Evolutionary conservation across 257 asterid genomes (phyloP).

Genomic region (Solanum microdontum): DNA sequence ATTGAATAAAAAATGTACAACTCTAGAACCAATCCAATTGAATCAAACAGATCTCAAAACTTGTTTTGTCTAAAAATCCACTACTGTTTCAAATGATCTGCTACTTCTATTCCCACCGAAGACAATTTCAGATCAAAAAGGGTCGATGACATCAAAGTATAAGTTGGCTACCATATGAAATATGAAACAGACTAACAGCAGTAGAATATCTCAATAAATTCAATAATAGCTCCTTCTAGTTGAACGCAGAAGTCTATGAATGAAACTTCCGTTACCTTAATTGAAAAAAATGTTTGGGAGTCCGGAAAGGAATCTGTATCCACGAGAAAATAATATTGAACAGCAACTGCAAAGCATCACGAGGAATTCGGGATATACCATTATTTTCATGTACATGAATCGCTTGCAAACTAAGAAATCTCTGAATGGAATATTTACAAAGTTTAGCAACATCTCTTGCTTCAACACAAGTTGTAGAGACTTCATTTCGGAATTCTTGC

Average conservation of each 20-base stretch:
- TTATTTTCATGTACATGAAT: constrained; percentile 10
- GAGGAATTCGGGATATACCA: constrained; percentile 9
- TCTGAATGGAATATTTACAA: constrained; percentile 40
- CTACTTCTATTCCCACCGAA: background rate
- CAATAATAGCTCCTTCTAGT: background rate
- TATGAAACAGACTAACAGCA: background rate
- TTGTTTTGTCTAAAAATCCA: background rate
- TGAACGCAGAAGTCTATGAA: background rate
- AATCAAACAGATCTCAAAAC: background rate
- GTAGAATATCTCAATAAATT: background rate
- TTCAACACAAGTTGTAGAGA: constrained; percentile 22
- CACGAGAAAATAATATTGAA: constrained; percentile 30
- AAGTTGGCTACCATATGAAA: background rate
- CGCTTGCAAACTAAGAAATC: constrained; percentile 33
- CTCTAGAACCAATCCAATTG: background rate
- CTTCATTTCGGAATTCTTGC: constrained; percentile 22
- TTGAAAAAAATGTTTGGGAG: constrained; percentile 59
- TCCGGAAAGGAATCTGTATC: constrained; percentile 51
- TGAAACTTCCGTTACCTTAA: constrained; percentile 34
- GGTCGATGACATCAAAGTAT: background rate
- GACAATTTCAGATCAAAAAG: background rate
- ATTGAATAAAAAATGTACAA: background rate
- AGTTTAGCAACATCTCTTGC: constrained; percentile 33
- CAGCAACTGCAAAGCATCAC: constrained; percentile 34
- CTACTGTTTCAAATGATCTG: background rate